Evolutionary conservation across 2,329 filamentous ascomycete genomes (phyloP).

Genomic region (Colletotrichum eremochloae): DNA sequence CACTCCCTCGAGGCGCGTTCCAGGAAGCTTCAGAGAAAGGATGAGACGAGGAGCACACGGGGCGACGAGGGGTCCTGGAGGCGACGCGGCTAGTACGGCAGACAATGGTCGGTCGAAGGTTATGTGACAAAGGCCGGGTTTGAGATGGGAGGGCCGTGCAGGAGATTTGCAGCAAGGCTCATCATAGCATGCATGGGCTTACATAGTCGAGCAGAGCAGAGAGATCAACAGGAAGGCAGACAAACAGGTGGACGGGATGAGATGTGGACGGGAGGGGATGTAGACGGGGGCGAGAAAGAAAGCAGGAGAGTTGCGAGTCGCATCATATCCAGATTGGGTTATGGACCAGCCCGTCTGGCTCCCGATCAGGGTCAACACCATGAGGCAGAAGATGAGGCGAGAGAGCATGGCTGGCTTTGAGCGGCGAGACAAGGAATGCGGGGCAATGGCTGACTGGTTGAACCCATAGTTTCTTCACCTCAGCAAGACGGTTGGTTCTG

Average conservation of each 20-base stretch:
- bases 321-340: not conserved
- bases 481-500: not conserved
- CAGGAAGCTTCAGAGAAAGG: conserved; percentile 15
- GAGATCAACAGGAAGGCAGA: not conserved
- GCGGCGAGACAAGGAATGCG: not conserved
- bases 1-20: conserved; percentile 28
- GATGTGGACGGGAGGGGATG: no score
- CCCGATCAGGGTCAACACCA: not conserved
- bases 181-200: conserved; percentile 19
- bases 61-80: conserved; percentile 22
- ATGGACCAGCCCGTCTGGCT: not conserved
- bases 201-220: not conserved
- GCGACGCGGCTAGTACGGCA: conserved; percentile 31
- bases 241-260: no score
- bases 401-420: not conserved
- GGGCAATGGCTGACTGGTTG: not conserved
- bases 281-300: not conserved
- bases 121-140: conserved; percentile 33
- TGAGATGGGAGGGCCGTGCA: conserved; percentile 26
- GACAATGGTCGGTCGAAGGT: conserved; percentile 12
- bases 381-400: not conserved
- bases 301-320: not conserved
- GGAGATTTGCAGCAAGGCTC: conserved; percentile 10
- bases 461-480: no score
- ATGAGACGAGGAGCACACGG: conserved; percentile 38